These are phyloP conservation scores for Cyberlindnera petersonii DNA, from an alignment of 805 yeast genomes.

Conservation along the genomic window DNA sequence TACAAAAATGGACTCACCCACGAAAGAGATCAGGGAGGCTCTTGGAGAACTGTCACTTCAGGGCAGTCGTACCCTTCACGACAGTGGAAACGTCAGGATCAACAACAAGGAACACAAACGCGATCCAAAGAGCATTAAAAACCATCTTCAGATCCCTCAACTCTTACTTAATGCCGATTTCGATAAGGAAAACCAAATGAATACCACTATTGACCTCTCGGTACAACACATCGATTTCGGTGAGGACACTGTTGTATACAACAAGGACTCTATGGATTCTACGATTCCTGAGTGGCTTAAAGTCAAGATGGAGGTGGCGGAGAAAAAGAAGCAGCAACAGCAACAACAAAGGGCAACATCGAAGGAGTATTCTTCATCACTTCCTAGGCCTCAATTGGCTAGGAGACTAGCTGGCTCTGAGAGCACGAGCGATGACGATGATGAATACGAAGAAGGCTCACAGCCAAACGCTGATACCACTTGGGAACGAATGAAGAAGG, in stretches of 20 bases:
- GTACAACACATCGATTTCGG: conserved; percentile 3
- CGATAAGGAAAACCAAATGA: conserved; percentile 14
- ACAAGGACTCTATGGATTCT: conserved; percentile 11
- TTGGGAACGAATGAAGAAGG: conserved; percentile 25
- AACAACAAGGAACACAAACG: conserved; percentile 3
- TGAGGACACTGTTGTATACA: conserved; percentile 21
- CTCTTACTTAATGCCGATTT: conserved; percentile 10
- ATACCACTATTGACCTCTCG: neutral
- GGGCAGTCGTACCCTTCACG: conserved; percentile 2
- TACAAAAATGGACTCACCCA: conserved; percentile 14
- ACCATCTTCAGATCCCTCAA: conserved; percentile 11
- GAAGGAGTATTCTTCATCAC: neutral
- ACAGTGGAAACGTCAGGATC: conserved; percentile 1
- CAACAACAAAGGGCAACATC: neutral
- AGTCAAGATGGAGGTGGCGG: conserved; percentile 14
- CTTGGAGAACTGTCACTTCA: conserved; percentile 12
- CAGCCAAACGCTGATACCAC: conserved; percentile 13
- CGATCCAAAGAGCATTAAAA: conserved; percentile 4
- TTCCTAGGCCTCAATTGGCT: conserved; percentile 11
- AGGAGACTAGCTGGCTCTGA: conserved; percentile 3
- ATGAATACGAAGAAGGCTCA: conserved; percentile 3
- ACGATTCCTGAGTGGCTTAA: conserved; percentile 25
- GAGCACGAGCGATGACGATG: neutral
- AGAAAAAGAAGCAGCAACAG: conserved; percentile 4
- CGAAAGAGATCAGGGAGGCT: conserved; percentile 17